Evolutionary conservation across 176 grass and related monocot species (phyloP).

Genomic region (Sorghum bicolor): DNA sequence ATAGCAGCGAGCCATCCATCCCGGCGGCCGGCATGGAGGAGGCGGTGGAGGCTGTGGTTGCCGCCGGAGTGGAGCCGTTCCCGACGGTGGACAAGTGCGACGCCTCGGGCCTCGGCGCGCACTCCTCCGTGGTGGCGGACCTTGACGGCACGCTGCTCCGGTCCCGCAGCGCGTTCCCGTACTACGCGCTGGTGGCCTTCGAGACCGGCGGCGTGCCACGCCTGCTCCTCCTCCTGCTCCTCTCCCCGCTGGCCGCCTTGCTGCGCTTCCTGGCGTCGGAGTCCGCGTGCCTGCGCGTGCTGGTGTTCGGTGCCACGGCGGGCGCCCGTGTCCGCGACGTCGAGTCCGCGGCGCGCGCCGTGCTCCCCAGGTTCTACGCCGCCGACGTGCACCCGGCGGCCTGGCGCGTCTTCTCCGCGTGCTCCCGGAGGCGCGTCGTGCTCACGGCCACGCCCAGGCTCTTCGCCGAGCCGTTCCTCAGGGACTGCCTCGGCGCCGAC

Average conservation of each 20-base stretch:
- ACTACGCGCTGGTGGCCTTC: constrained; percentile 81
- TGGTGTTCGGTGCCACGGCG: constrained; percentile 50
- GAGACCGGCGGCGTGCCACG: constrained; percentile 60
- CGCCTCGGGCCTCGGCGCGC: constrained; percentile 40
- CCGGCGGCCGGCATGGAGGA: no score
- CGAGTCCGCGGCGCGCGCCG: constrained; percentile 60
- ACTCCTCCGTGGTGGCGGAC: constrained; percentile 67
- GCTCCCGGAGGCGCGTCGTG: constrained; percentile 11
- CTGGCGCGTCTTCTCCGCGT: constrained; percentile 45
- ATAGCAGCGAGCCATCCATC: no score
- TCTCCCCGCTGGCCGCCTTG: constrained; percentile 34
- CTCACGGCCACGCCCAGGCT: constrained; percentile 44
- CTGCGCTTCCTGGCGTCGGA: constrained; percentile 43
- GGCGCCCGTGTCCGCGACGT: constrained; percentile 33
- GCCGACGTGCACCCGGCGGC: constrained; percentile 50
- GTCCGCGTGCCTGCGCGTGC: constrained; percentile 44
- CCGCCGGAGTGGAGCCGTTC: constrained; percentile 47
- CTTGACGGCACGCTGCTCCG: constrained; percentile 69
- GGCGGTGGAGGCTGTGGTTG: constrained; percentile 9
- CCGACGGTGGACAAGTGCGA: constrained; percentile 68
- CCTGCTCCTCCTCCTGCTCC: constrained; percentile 53
- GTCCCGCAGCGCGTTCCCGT: constrained; percentile 64
- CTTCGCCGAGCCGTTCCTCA: constrained; percentile 76
- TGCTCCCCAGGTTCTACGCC: constrained; percentile 64
- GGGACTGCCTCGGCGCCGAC: constrained; percentile 59